Base-by-base conservation (phyloP, 2,329 filamentous ascomycete species). In the Cladophialophora bantiana region DNA sequence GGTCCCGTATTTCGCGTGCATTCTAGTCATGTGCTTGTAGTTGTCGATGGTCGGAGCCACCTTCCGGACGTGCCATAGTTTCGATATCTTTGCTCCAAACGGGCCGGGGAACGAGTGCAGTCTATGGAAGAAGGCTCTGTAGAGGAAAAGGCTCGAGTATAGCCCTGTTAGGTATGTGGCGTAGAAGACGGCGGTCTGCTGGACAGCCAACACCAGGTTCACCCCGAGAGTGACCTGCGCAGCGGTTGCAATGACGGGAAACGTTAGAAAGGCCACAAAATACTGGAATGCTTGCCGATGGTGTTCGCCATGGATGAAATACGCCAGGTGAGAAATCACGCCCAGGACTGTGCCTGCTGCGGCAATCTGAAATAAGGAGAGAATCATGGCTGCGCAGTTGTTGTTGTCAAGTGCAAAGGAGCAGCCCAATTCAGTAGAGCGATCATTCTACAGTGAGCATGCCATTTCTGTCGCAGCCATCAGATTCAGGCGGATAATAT, bases 1-100 rank as follows among this genome's bases (percentile, higher is more conserved):
- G 52, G 78, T 74, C 26, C 77, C 77, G 66, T 78, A 77, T 40
- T 71, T 62, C 0, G 67, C 55, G 61, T 78, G 77, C 63, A 78
- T 63, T 42, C 69, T 70, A 4, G 67, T 71, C 7, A 77, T 31
- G 34, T 76, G 73, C 42, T 74, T 71, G 63, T 75, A 73, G 59
- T 76, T 78, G 38, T 76, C 68, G 2, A 73, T 64, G 36, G 73
- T 63, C 48, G 74, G 75, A 26, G 74, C 74, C 15, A 63, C 53
- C n/a, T 76, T 66, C 6, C 62, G 64, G 0, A 74, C 70, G 13
- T 70, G 71, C 32, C 77, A 77, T 42, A 78, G 74, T 4, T 71
- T 73, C 6, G 72, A 72, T 12, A 77, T 31, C 31, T 59, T 62
- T 7, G 67, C 68, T 15, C 74, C 64, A n/a, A 72, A 71, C 2